Evolutionary conservation across 768 basidiomycete species (phyloP).

Genomic region (Podaxis mareebaensis): DNA sequence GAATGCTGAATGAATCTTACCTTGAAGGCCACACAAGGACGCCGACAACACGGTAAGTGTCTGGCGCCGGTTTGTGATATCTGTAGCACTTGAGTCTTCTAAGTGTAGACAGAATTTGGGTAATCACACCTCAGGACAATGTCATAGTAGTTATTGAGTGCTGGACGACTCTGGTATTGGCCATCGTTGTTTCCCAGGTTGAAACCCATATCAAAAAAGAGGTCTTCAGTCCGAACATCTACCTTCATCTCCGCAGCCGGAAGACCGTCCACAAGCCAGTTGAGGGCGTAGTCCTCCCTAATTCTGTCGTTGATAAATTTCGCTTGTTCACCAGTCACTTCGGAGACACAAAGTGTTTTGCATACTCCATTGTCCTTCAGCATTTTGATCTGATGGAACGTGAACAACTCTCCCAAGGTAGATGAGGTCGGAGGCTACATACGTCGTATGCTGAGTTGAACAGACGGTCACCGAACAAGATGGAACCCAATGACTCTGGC

Average conservation of each 20-base stretch:
- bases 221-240: conserved; percentile 75
- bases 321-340: conserved; percentile 69
- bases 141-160: conserved; percentile 92
- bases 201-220: conserved; percentile 94
- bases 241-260: conserved; percentile 92
- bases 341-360: conserved; percentile 63
- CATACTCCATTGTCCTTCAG: conserved; percentile 75
- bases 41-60: conserved; percentile 85
- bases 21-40: conserved; percentile 79
- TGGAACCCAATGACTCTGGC: conserved; percentile 88
- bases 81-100: conserved; percentile 37
- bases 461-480: conserved; percentile 96
- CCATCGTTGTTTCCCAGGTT: conserved; percentile 81
- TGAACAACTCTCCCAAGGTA: conserved; percentile 12
- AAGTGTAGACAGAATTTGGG: background rate
- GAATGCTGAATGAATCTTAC: conserved; percentile 22
- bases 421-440: conserved; percentile 25
- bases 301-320: conserved; percentile 92
- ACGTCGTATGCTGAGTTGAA: conserved; percentile 90
- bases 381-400: conserved; percentile 71
- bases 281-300: conserved; percentile 88
- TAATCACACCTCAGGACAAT: conserved; percentile 66
- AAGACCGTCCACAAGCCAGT: conserved; percentile 93
- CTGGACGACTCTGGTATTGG: conserved; percentile 56
- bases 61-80: conserved; percentile 74